Base-by-base conservation (phyloP, 2,329 filamentous ascomycete species). In the Akanthomyces dipterigenus region DNA sequence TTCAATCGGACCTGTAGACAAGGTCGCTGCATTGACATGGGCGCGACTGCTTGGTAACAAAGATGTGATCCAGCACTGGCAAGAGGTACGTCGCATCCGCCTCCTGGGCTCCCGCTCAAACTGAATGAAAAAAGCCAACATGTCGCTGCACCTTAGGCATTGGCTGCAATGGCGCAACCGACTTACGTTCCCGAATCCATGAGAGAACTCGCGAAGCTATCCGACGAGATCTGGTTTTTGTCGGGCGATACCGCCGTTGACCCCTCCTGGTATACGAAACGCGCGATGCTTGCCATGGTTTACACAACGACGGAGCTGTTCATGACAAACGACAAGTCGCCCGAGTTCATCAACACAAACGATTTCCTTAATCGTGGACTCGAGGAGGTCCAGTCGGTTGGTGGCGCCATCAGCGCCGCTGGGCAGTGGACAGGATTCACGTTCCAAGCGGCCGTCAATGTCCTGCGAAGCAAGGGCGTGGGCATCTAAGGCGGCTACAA, bases 181-280 rank as follows among this genome's bases (percentile, higher is more conserved):
- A 84, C 82, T 63, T 89, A 93, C 72, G 82, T 96, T 38, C 85
- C 91, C 0, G 77, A 85, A 9, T 93, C 92, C 0, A 72, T 97
- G 3, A 82, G 82, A 49, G 95, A 98, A 76, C 83, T 99, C 4
- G 87, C 89, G 46, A 80, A 83, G 55, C 84, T 99, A 5, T 84
- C 89, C n/a, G 93, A 97, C 72, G 95, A 99, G 73, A 96, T 99
- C 56, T 90, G 89, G 82, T 92, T 89, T 70, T 84, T 96, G 4
- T 85, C 93, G 0, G 91, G 91, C 55, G 95, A 98, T 73, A 80
- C 77, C 24, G 83, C 87, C 24, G 90, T 97, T 63, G 93, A 98
- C 73, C 83, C 85, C 4, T 88, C 86, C 5, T 99, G 95, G 95
- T 99, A 99, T 70, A 78, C 82, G 61, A 85, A 85, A 70, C 81